A percentile compares a stretch with the other conserved stretches of the same genome.
Conservation (phyloP, 768 basidiomycete genomes). For the Kwoniella europaea region DNA sequence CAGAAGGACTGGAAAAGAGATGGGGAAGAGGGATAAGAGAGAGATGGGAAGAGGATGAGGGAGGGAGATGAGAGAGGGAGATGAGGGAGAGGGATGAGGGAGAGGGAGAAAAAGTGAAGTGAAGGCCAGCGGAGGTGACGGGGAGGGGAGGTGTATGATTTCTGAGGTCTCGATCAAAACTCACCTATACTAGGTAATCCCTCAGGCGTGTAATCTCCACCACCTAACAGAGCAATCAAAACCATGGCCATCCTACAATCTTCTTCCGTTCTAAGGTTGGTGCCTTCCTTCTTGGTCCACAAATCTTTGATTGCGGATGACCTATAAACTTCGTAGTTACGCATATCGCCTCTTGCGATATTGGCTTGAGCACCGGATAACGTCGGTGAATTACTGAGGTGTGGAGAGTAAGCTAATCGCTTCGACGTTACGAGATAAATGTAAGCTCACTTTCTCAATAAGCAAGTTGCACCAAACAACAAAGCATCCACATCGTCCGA, state of each 20-base stretch:
- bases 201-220: slow-evolving; percentile 83
- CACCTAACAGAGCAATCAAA: slow-evolving; percentile 81
- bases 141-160: too few relatives aligned
- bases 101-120: too few relatives aligned
- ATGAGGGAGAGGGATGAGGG: too few relatives aligned
- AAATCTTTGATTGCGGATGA: slow-evolving; percentile 67
- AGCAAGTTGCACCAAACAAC: slow-evolving; percentile 79
- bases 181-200: slow-evolving; percentile 52
- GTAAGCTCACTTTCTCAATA: slow-evolving; percentile 76
- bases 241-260: slow-evolving; percentile 71
- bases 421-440: neutral
- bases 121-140: too few relatives aligned
- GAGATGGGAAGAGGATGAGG: too few relatives aligned
- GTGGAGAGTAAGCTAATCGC: neutral
- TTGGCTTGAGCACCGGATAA: slow-evolving; percentile 57
- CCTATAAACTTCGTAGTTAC: slow-evolving; percentile 56
- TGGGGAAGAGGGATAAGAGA: too few relatives aligned
- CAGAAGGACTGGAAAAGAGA: too few relatives aligned
- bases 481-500: slow-evolving; percentile 95
- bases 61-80: too few relatives aligned
- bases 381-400: slow-evolving; percentile 46
- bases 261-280: slow-evolving; percentile 60
- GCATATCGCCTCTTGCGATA: slow-evolving; percentile 30
- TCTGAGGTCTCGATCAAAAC: neutral
- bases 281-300: slow-evolving; percentile 70